Base-by-base conservation (phyloP, 805 yeast genomes). In the Metschnikowia aberdeeniae region DNA sequence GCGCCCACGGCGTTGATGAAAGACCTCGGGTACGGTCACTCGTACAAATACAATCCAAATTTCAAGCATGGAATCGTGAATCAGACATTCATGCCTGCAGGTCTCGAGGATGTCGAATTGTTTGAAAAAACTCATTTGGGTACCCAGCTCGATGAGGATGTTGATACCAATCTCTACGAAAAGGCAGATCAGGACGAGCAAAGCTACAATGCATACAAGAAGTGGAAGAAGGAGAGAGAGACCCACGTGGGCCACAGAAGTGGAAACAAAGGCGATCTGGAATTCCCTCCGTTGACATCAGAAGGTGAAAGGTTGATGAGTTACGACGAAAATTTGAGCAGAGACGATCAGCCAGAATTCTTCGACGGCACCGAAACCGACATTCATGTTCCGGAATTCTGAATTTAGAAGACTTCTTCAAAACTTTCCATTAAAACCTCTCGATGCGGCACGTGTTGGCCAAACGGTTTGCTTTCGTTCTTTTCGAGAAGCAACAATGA, bases 1-100 rank as follows among this genome's bases (percentile, higher is more conserved):
- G 98, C 99, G 0, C 99, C 99, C 2, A 95, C 99, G 0, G 75
- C 73, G 55, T 71, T 93, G 38, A 93, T 93, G 99, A 76, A 81
- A 45, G 95, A 89, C 42, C 58, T 89, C 48, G 98, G 95, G 0
- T 92, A 90, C 61, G 84, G 86, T 13, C 78, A 83, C 43, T 83
- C 81, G 12, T 93, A 93, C 67, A 88, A 89, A 62, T 95, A 93
- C 63, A 89, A 89, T 55, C 99, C 99, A 0, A 75, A 80, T 52
- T 95, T 61, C 61, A 67, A 68, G 37, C 79, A 82, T 45, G 98
- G 98, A 0, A 61, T 68, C 42, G 93, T 86, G 5, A 60, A 68
- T 34, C 99, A 93, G 62, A 76, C 72, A 10, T 89, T 86, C 58
- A 69, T 92, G 57, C 98, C 97, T 0, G 68, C 72, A 6, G 83